Evolutionary conservation across 139 green algal species (phyloP), one percentile per base, ranked within the genome.

Genomic region (Tetraselmis striata): DNA sequence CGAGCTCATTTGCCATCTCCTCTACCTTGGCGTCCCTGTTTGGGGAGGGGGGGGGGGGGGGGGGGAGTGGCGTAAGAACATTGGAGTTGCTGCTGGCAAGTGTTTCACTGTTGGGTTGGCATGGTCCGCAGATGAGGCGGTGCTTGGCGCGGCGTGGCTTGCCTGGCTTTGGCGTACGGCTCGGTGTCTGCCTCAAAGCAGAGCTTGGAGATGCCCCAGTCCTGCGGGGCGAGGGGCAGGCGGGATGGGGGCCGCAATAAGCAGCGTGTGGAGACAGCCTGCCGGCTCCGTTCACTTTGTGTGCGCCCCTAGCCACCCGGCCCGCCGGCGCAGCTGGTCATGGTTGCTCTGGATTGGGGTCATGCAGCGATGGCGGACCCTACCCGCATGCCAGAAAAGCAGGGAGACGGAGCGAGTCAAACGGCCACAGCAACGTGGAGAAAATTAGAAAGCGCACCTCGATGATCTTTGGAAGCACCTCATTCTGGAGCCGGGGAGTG

Each of bases 171-270:
- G 0, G 93, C 93, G 81, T 97, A 98, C 1, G 93, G 93, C 86
- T 98, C 94, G n/a, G 92, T 95, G 81, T 98, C 95, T 0, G 86
- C 81, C 88, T 98, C 95, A 77, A 91, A 97, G 86, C 89, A 95
- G 78, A 98, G 83, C 75, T 90, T 83, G 0, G 82, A 86, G 0
- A 94, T 81, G 2, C 82, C 78, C 92, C 92, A 96, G 22, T 92
- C 87, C 85, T 88, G 58, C 75, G 30, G n/a, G 25, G 5, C 45
- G n/a, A n/a, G n/a, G n/a, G n/a, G n/a, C n/a, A n/a, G n/a, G n/a
- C n/a, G n/a, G n/a, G n/a, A n/a, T n/a, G n/a, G n/a, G n/a, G n/a
- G n/a, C n/a, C n/a, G n/a, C n/a, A n/a, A n/a, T n/a, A n/a, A n/a
- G n/a, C n/a, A n/a, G n/a, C n/a, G n/a, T n/a, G n/a, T n/a, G n/a